Conservation (phyloP, 306 rosid genomes). For the Mucuna pruriens region DNA sequence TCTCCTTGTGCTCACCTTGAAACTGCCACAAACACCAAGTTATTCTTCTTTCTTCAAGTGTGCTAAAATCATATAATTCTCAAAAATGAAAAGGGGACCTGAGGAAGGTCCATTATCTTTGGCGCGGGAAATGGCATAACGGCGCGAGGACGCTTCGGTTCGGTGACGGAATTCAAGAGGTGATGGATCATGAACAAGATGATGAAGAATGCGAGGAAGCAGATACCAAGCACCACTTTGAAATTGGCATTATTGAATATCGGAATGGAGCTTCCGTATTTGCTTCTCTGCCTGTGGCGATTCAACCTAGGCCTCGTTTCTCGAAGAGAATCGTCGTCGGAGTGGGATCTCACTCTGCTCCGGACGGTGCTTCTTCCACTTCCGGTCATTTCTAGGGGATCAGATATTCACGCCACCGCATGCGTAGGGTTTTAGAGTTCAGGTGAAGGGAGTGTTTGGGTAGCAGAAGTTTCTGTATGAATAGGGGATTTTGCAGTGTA, state of each 20-base stretch:
- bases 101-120: slow-evolving; percentile 87
- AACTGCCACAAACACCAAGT: slow-evolving; percentile 56
- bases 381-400: slow-evolving; percentile 57
- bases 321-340: slow-evolving; percentile 44
- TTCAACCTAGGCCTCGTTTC: slow-evolving; percentile 34
- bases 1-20: slow-evolving; percentile 94
- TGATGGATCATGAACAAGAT: slow-evolving; percentile 57
- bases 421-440: neutral
- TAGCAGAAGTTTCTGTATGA: neutral
- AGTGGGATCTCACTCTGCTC: slow-evolving; percentile 57
- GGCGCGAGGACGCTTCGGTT: slow-evolving; percentile 56
- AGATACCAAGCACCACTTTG: slow-evolving; percentile 54
- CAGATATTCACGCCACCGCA: slow-evolving; percentile 11
- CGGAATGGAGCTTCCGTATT: slow-evolving; percentile 52
- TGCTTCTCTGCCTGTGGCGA: slow-evolving; percentile 51
- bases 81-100: slow-evolving; percentile 49
- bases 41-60: slow-evolving; percentile 7
- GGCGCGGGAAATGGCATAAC: slow-evolving; percentile 88
- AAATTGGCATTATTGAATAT: slow-evolving; percentile 55
- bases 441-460: neutral
- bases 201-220: slow-evolving; percentile 59
- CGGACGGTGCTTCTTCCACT: slow-evolving; percentile 59
- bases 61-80: neutral
- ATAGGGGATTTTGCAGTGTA: neutral
- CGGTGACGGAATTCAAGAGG: slow-evolving; percentile 39